Evolutionary conservation across 2,329 filamentous ascomycete genomes (phyloP).

Genomic region (Lasiodiplodia sp.): DNA sequence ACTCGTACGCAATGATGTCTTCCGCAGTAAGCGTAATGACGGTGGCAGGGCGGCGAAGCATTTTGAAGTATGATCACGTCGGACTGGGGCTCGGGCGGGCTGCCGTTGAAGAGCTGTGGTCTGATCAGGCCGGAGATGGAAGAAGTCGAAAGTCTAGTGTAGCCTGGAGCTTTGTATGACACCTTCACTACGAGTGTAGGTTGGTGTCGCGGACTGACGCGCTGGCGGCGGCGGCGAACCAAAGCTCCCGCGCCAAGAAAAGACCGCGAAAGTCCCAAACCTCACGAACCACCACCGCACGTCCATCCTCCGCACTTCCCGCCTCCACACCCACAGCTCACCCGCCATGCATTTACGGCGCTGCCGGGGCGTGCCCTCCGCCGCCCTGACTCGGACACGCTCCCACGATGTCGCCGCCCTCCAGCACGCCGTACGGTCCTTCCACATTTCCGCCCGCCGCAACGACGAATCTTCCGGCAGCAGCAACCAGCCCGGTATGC

Average conservation of each 20-base stretch:
- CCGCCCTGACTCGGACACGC: conserved; percentile 5
- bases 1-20: conserved; percentile 75
- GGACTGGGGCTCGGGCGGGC: background rate
- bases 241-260: conserved; percentile 18
- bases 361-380: conserved; percentile 12
- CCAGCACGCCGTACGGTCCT: conserved; percentile 14
- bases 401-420: conserved; percentile 10
- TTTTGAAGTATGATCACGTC: conserved; percentile 42
- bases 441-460: conserved; percentile 24
- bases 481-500: conserved; percentile 4
- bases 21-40: conserved; percentile 72
- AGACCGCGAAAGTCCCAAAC: conserved; percentile 20
- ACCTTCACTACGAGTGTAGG: background rate
- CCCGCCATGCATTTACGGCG: conserved; percentile 26
- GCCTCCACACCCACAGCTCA: background rate
- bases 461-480: conserved; percentile 17
- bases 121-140: background rate
- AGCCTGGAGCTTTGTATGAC: background rate
- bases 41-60: conserved; percentile 74
- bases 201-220: background rate
- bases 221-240: background rate
- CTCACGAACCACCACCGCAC: conserved; percentile 15
- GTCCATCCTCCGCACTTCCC: background rate
- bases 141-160: background rate
- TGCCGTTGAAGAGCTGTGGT: background rate